Percentiles rank a stretch among this genome's conserved stretches.
phyloP scores from a whole-genome alignment of 75 land plant genomes.

The Picea glauca region DNA sequence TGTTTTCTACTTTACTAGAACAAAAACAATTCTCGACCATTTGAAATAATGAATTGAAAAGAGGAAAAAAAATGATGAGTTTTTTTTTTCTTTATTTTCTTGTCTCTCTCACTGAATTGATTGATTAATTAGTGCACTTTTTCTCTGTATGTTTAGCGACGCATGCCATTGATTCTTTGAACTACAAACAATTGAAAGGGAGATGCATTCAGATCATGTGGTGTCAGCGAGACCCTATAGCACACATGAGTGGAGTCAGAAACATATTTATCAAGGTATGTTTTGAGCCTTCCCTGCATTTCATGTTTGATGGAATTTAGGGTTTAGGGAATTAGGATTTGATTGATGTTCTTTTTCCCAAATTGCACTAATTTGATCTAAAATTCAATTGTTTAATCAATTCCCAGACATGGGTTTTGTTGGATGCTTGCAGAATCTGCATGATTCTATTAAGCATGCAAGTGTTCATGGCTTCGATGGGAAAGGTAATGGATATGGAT shows the following conservation, averaged over 20 bases:
- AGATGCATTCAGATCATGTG: conserved; percentile 54
- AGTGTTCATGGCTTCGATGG: conserved; percentile 55
- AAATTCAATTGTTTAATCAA: neutral
- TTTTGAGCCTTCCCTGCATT: neutral
- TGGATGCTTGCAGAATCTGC: conserved; percentile 38
- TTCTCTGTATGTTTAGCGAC: neutral
- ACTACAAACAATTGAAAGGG: conserved; percentile 53
- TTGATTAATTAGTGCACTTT: neutral
- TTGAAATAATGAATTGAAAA: no score
- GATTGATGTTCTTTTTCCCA: neutral
- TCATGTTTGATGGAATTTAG: neutral
- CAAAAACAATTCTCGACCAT: no score
- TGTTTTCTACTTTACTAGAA: no score
- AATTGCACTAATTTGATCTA: neutral
- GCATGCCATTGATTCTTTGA: conserved; percentile 56
- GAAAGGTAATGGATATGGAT: conserved; percentile 67
- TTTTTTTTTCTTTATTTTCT: no score
- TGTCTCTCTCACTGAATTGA: no score
- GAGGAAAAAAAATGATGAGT: no score
- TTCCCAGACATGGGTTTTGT: neutral
- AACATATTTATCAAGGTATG: conserved; percentile 67
- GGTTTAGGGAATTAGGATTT: neutral
- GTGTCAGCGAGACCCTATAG: conserved; percentile 54
- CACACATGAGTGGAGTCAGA: conserved; percentile 49
- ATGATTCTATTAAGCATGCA: conserved; percentile 41